Base-by-base conservation (phyloP, 345 rosid species). In the Arabidopsis suecica region DNA sequence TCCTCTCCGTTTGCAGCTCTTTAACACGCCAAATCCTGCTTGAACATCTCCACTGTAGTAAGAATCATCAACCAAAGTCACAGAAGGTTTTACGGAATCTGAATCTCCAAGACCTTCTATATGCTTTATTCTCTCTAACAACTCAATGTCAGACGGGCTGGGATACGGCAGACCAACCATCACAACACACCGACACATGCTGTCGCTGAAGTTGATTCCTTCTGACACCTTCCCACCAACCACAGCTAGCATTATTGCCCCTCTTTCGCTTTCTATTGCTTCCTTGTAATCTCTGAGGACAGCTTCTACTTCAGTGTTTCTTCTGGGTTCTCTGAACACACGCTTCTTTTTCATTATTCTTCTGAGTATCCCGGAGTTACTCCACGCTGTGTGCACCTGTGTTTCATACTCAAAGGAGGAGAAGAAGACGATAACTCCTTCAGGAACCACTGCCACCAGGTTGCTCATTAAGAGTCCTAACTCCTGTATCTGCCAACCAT, bases 221-320 rank as follows among this genome's bases (percentile, higher is more conserved):
- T 94, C 96, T 59, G 98, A 94, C 79, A 94, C 88, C 87, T 94
- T 94, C 56, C 98, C 98, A 78, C 98, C 98, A 65, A 94, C 97
- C 33, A 94, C 87, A 22, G 95, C 97, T 56, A 91, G 84, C 71
- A 94, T 88, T 23, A 94, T 59, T 33, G 98, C 98, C 63, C 98
- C 98, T 63, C 65, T 88, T 36, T 73, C 80, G 62, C 40, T 71
- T 61, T 88, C 81, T 53, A 94, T 88, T 62, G 86, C 83, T 79
- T 87, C 89, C 76, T 88, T 90, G 86, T 94, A 94, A 66, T 86
- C 87, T 71, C 82, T 86, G 79, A 94, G 95, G 84, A 94, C 82
- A 36, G 72, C 68, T 78, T 91, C 95, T 56, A 91, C 89, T 32
- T 86, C 86, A 41, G 82, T 81, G 81, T 61, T 86, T 74, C 71